A percentile compares a stretch with the other conserved stretches of the same genome.
Conservation (phyloP, 208 protist genomes). For the Acanthamoeba lenticulata region DNA sequence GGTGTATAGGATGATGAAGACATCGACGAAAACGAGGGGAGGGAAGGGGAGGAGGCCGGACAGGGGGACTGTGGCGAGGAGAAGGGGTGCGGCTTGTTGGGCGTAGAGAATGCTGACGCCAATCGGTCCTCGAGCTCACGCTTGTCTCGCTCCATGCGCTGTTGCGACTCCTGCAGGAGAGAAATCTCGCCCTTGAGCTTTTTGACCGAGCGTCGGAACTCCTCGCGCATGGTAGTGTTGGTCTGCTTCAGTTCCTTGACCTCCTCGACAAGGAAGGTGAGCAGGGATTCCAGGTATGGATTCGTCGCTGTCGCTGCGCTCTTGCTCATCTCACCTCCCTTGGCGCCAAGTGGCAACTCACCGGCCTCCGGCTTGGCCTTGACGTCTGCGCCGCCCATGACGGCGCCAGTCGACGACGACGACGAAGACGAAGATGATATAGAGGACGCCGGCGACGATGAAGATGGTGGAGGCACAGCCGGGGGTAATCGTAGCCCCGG, state of each 20-base stretch:
- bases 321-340: neutral
- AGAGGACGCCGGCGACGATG: no score
- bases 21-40: neutral
- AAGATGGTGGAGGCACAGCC: no score
- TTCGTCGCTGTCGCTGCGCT: neutral
- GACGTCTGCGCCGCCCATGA: neutral
- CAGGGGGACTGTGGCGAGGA: neutral
- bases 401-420: neutral
- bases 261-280: slow-evolving; percentile 33
- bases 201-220: slow-evolving; percentile 3
- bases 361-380: neutral
- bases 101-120: neutral
- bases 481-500: no score
- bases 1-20: no score
- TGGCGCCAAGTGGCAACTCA: neutral
- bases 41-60: neutral
- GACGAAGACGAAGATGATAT: neutral
- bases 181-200: slow-evolving; percentile 11
- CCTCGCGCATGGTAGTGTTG: slow-evolving; percentile 45
- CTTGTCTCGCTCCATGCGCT: neutral
- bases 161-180: neutral
- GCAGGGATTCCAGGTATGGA: slow-evolving; percentile 15
- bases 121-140: slow-evolving; percentile 21
- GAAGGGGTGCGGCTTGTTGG: neutral
- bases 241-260: slow-evolving; percentile 36